Evolutionary conservation across 2,329 filamentous ascomycete species (phyloP).

Genomic region (Colletotrichum orchidophilum): DNA sequence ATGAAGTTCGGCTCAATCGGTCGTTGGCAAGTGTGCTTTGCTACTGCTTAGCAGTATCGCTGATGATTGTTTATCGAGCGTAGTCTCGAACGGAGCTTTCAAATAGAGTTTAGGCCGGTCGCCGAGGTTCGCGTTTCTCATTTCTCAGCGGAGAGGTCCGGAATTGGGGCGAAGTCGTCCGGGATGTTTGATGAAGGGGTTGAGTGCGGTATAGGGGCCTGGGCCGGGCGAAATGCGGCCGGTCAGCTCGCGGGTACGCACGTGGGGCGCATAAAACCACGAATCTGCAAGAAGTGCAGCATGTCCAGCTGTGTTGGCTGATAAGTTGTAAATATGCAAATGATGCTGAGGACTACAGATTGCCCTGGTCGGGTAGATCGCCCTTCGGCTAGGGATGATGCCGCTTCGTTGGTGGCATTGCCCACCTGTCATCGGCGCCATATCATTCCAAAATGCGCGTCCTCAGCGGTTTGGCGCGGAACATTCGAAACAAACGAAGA

Average conservation of each 20-base stretch:
- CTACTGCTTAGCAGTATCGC: neutral
- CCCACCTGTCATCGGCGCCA: neutral
- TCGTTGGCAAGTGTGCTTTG: neutral
- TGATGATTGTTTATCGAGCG: constrained; percentile 4
- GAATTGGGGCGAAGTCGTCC: constrained; percentile 12
- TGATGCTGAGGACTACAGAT: neutral
- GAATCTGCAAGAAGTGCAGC: constrained; percentile 26
- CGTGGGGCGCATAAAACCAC: neutral
- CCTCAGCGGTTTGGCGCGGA: neutral
- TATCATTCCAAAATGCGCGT: constrained; percentile 16
- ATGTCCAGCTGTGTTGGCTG: constrained; percentile 14
- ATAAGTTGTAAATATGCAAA: neutral
- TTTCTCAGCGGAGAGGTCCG: constrained; percentile 16
- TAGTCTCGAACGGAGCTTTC: constrained; percentile 2
- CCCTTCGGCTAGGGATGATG: neutral
- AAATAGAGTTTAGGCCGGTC: constrained; percentile 13
- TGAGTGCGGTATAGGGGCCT: constrained; percentile 14
- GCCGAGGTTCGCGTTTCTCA: neutral
- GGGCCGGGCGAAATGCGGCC: constrained; percentile 18
- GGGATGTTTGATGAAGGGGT: constrained; percentile 28
- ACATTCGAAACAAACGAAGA: neutral
- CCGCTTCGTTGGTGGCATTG: neutral
- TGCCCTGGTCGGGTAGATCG: neutral
- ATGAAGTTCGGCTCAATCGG: neutral
- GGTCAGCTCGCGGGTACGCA: constrained; percentile 13